Conservation (phyloP, 2,329 filamentous ascomycete genomes). For the Graphilbum ipis-grandicollis region DNA sequence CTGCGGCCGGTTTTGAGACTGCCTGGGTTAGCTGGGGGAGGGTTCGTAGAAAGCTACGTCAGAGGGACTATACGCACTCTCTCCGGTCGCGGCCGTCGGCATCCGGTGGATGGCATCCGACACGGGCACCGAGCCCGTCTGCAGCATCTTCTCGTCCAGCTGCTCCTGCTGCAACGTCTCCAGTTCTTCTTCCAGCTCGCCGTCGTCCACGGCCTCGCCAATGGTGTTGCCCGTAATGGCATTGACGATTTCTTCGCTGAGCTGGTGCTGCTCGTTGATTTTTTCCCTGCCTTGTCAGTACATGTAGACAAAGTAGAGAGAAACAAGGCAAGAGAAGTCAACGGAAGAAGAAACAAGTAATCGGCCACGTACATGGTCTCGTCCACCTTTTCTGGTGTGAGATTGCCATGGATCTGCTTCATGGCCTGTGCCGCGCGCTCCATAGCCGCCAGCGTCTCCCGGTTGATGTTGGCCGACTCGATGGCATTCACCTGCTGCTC, state of each 20-base stretch:
- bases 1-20: conserved; percentile 34
- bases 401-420: conserved; percentile 77
- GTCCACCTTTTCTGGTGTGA: conserved; percentile 90
- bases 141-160: conserved; percentile 85
- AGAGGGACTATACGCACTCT: conserved; percentile 43
- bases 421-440: conserved; percentile 79
- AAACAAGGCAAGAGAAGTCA: neutral
- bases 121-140: conserved; percentile 71
- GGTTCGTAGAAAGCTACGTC: neutral
- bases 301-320: too few relatives aligned
- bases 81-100: conserved; percentile 56
- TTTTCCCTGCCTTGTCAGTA: conserved; percentile 46
- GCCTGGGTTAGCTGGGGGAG: conserved; percentile 8
- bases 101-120: conserved; percentile 60
- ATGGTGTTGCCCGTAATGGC: conserved; percentile 60
- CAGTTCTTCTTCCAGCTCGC: conserved; percentile 71
- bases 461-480: conserved; percentile 96
- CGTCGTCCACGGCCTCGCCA: conserved; percentile 62
- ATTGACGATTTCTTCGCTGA: conserved; percentile 82
- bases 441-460: conserved; percentile 89
- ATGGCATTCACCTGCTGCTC: conserved; percentile 95
- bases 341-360: too few relatives aligned
- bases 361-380: conserved; percentile 77
- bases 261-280: conserved; percentile 76
- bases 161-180: conserved; percentile 79